Base-by-base conservation (phyloP, 73 alveolate species). In the Uronychia binucleata region DNA sequence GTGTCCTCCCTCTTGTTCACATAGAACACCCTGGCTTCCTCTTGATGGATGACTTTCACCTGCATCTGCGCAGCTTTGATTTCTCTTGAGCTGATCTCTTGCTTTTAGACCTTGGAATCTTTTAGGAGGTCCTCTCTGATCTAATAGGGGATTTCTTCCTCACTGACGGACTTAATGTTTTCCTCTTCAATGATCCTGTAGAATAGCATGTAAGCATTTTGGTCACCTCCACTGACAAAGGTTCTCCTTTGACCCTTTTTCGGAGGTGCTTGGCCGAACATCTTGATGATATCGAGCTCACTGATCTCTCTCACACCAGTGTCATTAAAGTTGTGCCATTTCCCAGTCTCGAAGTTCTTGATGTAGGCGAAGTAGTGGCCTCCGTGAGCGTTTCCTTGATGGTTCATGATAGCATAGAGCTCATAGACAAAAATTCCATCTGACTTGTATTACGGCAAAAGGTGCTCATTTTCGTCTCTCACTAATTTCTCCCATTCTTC, bases 341-440 rank as follows among this genome's bases (percentile, higher is more conserved):
- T 81, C 31, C 92, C 94, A 90, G 92, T 96, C 88, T 95, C 99
- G 85, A 93, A 94, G 57, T 98, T 92, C 83, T 97, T 97, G 57
- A 97, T 96, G 83, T 95, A 97, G 32, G 98, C 97, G 80, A 81
- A 96, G 89, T 97, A 97, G 84, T 97, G 99, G 1, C 99, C 99
- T 14, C 99, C 99, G 78, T 91, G 90, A 13, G 99, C 99, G 5
- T 98, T 93, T 13, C 99, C 99, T 75, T 95, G 89, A 86, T 97
- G 99, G 14, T 95, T 86, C 79, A 96, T 92, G 1, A 97, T 95
- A 1, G 98, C 94, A 95, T 95, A 97, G 74, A 97, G 93, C 86
- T 97, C 99, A 93, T 97, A 97, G 25, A 97, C 98, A 88, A 88
- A 88, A 31, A 90, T 92, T 19, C 98, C 99, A 83, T 97, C 97